Evolutionary conservation across 257 asterid genomes (phyloP).

Genomic region (Echium plantagineum): DNA sequence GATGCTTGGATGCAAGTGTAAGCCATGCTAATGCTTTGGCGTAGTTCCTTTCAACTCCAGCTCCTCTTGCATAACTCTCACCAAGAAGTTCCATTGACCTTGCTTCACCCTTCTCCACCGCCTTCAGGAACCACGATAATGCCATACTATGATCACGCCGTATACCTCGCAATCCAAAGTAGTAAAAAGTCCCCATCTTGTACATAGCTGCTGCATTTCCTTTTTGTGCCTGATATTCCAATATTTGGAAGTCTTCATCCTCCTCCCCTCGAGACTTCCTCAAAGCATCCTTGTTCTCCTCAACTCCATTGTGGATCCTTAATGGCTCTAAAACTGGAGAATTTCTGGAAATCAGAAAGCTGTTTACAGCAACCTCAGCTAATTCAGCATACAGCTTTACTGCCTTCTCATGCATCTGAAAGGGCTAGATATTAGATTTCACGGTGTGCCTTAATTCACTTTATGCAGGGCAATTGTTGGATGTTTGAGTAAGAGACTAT

Average conservation of each 20-base stretch:
- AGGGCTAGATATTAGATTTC: too few species aligned
- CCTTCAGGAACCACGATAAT: conserved; percentile 78
- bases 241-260: conserved; percentile 93
- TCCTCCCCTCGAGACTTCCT: conserved; percentile 96
- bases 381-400: conserved; percentile 76
- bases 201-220: conserved; percentile 97
- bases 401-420: conserved; percentile 96
- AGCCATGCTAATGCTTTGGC: conserved; percentile 92
- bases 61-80: conserved; percentile 94
- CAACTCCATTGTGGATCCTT: conserved; percentile 90
- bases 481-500: too few species aligned
- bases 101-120: conserved; percentile 89
- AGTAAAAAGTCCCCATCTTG: conserved; percentile 75
- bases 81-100: conserved; percentile 99
- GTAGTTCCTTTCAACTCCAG: conserved; percentile 89
- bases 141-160: conserved; percentile 88
- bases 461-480: too few species aligned
- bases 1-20: conserved; percentile 81
- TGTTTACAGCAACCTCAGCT: conserved; percentile 87
- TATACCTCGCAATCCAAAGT: conserved; percentile 92
- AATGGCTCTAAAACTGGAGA: conserved; percentile 89
- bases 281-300: conserved; percentile 92
- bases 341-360: conserved; percentile 85
- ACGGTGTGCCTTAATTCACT: too few species aligned
- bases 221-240: conserved; percentile 91